Evolutionary conservation across 163 green algal species (phyloP).

Genomic region (Picocystis sp.): DNA sequence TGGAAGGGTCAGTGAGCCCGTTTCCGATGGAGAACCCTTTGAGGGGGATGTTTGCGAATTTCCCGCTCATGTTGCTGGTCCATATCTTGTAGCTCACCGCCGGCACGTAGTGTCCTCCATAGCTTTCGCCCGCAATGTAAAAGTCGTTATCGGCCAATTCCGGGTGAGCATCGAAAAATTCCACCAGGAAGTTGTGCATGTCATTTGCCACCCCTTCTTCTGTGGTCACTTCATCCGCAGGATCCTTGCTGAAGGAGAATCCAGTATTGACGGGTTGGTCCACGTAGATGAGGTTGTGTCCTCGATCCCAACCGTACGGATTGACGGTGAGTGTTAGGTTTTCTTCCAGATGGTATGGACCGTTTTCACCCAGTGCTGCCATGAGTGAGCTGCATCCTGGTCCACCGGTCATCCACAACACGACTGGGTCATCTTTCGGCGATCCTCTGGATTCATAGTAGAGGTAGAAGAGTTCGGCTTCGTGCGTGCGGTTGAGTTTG

Average conservation of each 20-base stretch:
- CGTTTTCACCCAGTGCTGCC: conserved; percentile 64
- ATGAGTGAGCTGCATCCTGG: conserved; percentile 75
- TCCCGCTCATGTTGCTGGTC: conserved; percentile 5
- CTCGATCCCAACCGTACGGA: conserved; percentile 15
- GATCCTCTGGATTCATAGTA: conserved; percentile 47
- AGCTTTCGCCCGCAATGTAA: conserved; percentile 63
- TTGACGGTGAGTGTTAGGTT: conserved; percentile 30
- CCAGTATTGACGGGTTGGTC: conserved; percentile 87
- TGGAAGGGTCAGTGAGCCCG: conserved; percentile 65
- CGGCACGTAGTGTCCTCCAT: conserved; percentile 66
- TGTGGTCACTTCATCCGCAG: conserved; percentile 35
- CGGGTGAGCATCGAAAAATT: conserved; percentile 46
- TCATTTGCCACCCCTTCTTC: conserved; percentile 48
- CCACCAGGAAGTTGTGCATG: conserved; percentile 86
- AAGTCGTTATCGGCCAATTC: conserved; percentile 52
- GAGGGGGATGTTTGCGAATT: conserved; percentile 36
- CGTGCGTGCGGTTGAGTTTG: conserved; percentile 41
- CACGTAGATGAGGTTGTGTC: conserved; percentile 29
- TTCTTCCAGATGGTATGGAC: conserved; percentile 50
- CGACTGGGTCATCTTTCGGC: conserved; percentile 31
- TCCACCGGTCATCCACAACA: conserved; percentile 91
- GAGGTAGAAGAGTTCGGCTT: conserved; percentile 81
- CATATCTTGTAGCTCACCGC: conserved; percentile 45
- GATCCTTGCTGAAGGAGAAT: conserved; percentile 63
- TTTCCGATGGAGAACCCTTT: conserved; percentile 83